Base-by-base conservation (phyloP, 495 filamentous ascomycete species). In the Lasiosphaeriaceae sp. region DNA sequence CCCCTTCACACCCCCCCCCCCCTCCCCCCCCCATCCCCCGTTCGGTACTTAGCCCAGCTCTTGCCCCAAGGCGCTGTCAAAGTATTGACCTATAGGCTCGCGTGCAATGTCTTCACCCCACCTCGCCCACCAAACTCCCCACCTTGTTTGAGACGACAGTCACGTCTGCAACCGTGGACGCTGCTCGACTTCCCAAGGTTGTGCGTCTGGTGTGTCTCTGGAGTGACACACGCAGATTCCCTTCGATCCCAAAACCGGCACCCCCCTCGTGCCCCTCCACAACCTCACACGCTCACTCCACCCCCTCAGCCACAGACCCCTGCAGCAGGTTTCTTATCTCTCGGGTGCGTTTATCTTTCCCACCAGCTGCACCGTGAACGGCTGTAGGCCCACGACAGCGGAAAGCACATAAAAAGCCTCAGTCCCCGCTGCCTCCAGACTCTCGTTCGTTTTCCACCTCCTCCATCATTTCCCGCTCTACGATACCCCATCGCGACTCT, bases 371-470 rank as follows among this genome's bases (percentile, higher is more conserved):
- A 41, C 50, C 8, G n/a, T 41, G 50, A 52, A 41, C 49, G 26
- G 34, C 12, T 54, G 48, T 46, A 52, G 49, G 48, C 48, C 48
- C 26, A 31, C 22, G 44, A 48, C 54, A 44, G 49, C 44, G 26
- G 21, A 31, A 58, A 59, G 52, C 37, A 47, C 52, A 59, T 59
- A 59, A 59, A 59, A 59, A 47, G 51, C 52, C 57, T 59, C 57
- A 49, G 52, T 55, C 57, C 57, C 57, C 57, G 57, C 54, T 50
- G 46, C 16, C 37, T 44, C 34, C 11, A 29, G 31, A 14, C 21
- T 21, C 34, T 41, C 31, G 22, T 22, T 31, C 29, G 14, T 39
- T 19, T 29, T 20, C 29, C 29, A 20, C 17, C 35, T 35, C 23
- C 39, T 50, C 19, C 14, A 20, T 41, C 49, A 39, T 51, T 56